Evolutionary conservation across 1,284 basidiomycete genomes (phyloP).

Genomic region (Malassezia furfur): DNA sequence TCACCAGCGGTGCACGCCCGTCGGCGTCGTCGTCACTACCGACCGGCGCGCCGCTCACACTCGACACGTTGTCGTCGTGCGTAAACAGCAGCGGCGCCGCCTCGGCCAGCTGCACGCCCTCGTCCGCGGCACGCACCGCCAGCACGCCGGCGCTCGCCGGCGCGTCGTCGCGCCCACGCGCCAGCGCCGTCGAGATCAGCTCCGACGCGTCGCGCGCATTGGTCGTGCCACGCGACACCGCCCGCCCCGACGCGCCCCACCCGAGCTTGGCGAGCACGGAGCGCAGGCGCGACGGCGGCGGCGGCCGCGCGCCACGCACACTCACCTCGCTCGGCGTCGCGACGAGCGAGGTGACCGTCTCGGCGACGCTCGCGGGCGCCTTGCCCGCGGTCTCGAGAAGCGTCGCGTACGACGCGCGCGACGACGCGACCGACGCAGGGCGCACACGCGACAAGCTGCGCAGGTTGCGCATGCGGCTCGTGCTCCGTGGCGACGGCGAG

Average conservation of each 20-base stretch:
- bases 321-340: not conserved
- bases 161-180: not conserved
- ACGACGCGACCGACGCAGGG: not conserved
- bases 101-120: constrained; percentile 25
- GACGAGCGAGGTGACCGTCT: constrained; percentile 10
- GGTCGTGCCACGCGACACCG: not conserved
- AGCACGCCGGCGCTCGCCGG: not conserved
- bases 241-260: not conserved
- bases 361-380: constrained; percentile 8
- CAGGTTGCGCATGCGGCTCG: not conserved
- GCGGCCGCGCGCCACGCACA: too few relatives aligned
- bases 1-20: constrained; percentile 27
- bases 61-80: constrained; percentile 9
- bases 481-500: not conserved
- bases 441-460: too few relatives aligned
- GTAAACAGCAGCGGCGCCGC: constrained; percentile 13
- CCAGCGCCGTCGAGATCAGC: not conserved
- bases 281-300: not conserved
- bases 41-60: not conserved
- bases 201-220: not conserved
- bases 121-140: not conserved
- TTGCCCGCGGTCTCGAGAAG: constrained; percentile 13
- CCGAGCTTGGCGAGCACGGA: not conserved
- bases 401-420: not conserved
- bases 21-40: constrained; percentile 12